Conservation (phyloP, 225 moss, liverwort and hornwort species). For the Thuidium tamariscinum region DNA sequence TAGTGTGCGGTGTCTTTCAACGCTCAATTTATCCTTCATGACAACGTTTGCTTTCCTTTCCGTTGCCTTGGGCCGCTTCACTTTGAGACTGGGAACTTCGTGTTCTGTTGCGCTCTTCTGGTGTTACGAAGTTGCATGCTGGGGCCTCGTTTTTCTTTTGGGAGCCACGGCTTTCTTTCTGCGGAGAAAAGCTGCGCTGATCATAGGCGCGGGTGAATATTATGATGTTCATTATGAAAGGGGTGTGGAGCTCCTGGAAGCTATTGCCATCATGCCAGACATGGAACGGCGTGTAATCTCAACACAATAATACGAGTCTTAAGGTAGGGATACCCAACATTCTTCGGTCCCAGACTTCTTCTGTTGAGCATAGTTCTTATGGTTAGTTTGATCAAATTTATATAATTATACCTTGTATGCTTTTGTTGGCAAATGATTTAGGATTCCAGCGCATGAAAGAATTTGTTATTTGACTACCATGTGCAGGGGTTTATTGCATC, state of each 20-base stretch:
- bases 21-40: slow-evolving; percentile 60
- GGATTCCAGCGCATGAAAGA: neutral
- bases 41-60: slow-evolving; percentile 51
- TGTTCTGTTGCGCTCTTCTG: slow-evolving; percentile 82
- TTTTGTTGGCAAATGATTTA: neutral
- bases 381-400: neutral
- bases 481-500: neutral
- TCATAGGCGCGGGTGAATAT: slow-evolving; percentile 61
- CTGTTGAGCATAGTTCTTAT: neutral
- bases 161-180: slow-evolving; percentile 55
- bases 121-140: slow-evolving; percentile 84
- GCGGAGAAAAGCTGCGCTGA: slow-evolving; percentile 70
- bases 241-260: slow-evolving; percentile 91
- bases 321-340: neutral
- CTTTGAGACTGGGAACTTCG: slow-evolving; percentile 60
- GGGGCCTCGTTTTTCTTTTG: slow-evolving; percentile 53
- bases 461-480: neutral
- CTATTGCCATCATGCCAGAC: slow-evolving; percentile 36
- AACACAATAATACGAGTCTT: neutral
- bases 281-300: slow-evolving; percentile 19
- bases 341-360: neutral
- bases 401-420: neutral
- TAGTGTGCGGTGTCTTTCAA: slow-evolving; percentile 74
- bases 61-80: slow-evolving; percentile 50
- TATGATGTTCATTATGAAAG: slow-evolving; percentile 52